Percentiles rank a stretch among this genome's conserved stretches.
Evolutionary conservation across 495 filamentous ascomycete species (phyloP).

Genomic region (Ascodesmis nigricans): DNA sequence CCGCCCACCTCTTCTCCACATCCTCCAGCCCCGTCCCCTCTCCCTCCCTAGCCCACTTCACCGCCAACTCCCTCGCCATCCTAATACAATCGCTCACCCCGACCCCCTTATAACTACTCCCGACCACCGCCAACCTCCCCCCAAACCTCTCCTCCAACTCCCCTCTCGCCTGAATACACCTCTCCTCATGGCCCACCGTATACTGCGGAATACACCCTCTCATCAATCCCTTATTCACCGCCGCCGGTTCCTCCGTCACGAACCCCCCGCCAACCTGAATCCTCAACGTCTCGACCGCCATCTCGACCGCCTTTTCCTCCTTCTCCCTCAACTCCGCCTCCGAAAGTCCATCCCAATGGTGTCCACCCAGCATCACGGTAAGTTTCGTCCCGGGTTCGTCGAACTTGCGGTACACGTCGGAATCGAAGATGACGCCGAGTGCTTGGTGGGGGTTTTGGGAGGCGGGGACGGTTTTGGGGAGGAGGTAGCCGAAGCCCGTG

Average conservation of each 20-base stretch:
- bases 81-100: constrained; percentile 45
- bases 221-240: constrained; percentile 39
- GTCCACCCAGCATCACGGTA: constrained; percentile 87
- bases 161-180: constrained; percentile 36
- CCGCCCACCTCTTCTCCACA: constrained; percentile 1
- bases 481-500: constrained; percentile 74
- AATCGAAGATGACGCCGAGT: constrained; percentile 83
- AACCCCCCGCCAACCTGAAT: constrained; percentile 55
- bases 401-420: constrained; percentile 30
- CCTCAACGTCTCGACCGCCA: constrained; percentile 44
- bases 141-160: constrained; percentile 35
- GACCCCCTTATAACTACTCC: constrained; percentile 43
- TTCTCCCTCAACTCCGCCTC: constrained; percentile 32
- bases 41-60: constrained; percentile 19
- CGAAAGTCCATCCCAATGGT: constrained; percentile 55
- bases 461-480: constrained; percentile 45
- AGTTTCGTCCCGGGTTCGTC: constrained; percentile 48
- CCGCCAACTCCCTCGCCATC: constrained; percentile 26
- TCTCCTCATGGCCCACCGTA: constrained; percentile 44
- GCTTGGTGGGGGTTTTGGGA: constrained; percentile 62
- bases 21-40: constrained; percentile 22
- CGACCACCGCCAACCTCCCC: constrained; percentile 49
- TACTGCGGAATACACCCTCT: constrained; percentile 79
- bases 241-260: constrained; percentile 36
- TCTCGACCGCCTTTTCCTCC: constrained; percentile 36